Base-by-base conservation (phyloP, 768 basidiomycete species). In the Suillus sp. region DNA sequence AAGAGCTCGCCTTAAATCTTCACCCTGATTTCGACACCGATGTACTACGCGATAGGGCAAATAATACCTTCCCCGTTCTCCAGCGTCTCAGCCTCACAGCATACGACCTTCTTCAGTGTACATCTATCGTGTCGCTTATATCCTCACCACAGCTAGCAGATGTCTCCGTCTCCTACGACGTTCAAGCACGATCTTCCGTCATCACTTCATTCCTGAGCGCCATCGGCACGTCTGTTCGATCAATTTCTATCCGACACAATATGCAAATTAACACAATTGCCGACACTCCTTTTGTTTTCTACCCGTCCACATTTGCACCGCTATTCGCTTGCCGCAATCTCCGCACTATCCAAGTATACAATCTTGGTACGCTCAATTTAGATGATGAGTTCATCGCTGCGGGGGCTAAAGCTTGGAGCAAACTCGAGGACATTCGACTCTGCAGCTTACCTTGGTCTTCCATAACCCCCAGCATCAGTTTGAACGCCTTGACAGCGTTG, bases 231-330 rank as follows among this genome's bases (percentile, higher is more conserved):
- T 57, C 64, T 8, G 48, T 60, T 13, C 61, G 34, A 11, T 45
- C 75, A 22, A 63, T 75, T 60, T 66, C 67, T 25, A 62, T 76
- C 14, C 74, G 73, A 50, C 74, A 76, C 47, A 72, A 67, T 47
- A 64, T 73, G 2, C 64, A 68, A 38, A 62, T 64, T 4, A 60
- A 59, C 42, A 67, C 70, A n/a, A 74, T 66, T 50, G 58, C 69
- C 9, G 30, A 62, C 1, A 34, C 62, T 0, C 74, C 74, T 34
- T 75, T 66, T 38, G 62, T 71, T 34, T 65, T 76, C 54, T 59
- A 64, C 57, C 65, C 71, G n/a, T 68, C 74, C 2, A 69, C 65
- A 2, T 63, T 75, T 16, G 54, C 63, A 0, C 75, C 74, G 13
- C 66, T 75, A 6, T 66, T 75, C 30, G 40, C 64, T 16, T 72